A percentile compares a stretch with the other conserved stretches of the same genome.
Conservation (phyloP, 495 filamentous ascomycete species). For the Hypoxylon fuscum region DNA sequence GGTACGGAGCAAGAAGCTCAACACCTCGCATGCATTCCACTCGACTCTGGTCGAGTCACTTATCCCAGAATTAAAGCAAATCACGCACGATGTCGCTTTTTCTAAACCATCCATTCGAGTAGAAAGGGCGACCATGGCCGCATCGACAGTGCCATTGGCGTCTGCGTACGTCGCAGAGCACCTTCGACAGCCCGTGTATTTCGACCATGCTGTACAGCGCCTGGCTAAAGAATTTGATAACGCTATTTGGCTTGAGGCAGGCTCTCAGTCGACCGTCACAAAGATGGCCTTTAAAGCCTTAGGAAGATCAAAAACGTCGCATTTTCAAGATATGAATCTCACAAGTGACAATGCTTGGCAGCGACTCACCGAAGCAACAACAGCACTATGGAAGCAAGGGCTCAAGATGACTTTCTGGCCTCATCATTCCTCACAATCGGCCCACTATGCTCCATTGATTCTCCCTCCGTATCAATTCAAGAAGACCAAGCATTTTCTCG, state of each 20-base stretch:
- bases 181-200: slow-evolving; percentile 47
- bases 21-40: slow-evolving; percentile 62
- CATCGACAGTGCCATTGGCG: slow-evolving; percentile 21
- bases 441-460: no score
- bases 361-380: slow-evolving; percentile 49
- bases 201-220: slow-evolving; percentile 24
- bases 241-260: slow-evolving; percentile 39
- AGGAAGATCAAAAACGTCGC: neutral
- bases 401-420: slow-evolving; percentile 48
- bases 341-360: slow-evolving; percentile 10
- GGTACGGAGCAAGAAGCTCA: slow-evolving; percentile 49
- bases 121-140: slow-evolving; percentile 12
- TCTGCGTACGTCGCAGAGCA: slow-evolving; percentile 52
- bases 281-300: slow-evolving; percentile 44
- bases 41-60: slow-evolving; percentile 54
- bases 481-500: no score
- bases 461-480: no score
- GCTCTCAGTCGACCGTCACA: slow-evolving; percentile 33
- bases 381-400: slow-evolving; percentile 56
- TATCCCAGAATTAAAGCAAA: slow-evolving; percentile 36
- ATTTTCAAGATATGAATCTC: slow-evolving; percentile 37
- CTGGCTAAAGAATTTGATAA: slow-evolving; percentile 18
- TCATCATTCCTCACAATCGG: no score
- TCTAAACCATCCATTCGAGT: neutral
- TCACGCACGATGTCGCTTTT: slow-evolving; percentile 14